Percentiles rank a stretch among this genome's conserved stretches.
Evolutionary conservation across 306 rosid species (phyloP).

Genomic region (Trifolium fragiferum): DNA sequence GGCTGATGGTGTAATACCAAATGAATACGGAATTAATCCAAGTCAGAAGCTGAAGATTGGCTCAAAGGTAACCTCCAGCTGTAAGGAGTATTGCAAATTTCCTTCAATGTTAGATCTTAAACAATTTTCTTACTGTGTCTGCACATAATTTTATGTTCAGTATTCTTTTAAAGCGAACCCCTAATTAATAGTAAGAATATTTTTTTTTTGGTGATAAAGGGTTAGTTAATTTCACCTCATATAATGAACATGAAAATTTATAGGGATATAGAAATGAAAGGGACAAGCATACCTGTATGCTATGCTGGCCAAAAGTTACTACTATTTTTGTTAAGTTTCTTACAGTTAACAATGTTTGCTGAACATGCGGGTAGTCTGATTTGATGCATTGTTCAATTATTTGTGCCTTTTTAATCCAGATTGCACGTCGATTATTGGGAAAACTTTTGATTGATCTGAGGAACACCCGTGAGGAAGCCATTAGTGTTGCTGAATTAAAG

Average conservation of each 20-base stretch:
- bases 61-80: slow-evolving; percentile 66
- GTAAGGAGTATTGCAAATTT: slow-evolving; percentile 33
- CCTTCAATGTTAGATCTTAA: background rate
- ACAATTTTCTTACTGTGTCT: slow-evolving; percentile 7
- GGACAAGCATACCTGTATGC: background rate
- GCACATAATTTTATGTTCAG: background rate
- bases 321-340: slow-evolving; percentile 16
- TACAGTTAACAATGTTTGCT: slow-evolving; percentile 27
- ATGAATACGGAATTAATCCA: slow-evolving; percentile 96
- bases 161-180: slow-evolving; percentile 11
- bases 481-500: slow-evolving; percentile 85
- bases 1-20: slow-evolving; percentile 98
- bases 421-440: slow-evolving; percentile 92
- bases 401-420: slow-evolving; percentile 55
- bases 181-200: background rate
- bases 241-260: background rate
- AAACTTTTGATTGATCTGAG: slow-evolving; percentile 89
- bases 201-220: background rate
- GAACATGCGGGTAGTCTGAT: slow-evolving; percentile 27
- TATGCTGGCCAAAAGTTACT: background rate
- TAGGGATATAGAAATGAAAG: background rate
- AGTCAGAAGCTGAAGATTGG: slow-evolving; percentile 94
- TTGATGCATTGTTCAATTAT: slow-evolving; percentile 24
- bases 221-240: background rate
- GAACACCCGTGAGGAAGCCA: slow-evolving; percentile 96